phyloP scores from a whole-genome alignment of 495 filamentous ascomycete species.

The Antarctomyces pellizariae region DNA sequence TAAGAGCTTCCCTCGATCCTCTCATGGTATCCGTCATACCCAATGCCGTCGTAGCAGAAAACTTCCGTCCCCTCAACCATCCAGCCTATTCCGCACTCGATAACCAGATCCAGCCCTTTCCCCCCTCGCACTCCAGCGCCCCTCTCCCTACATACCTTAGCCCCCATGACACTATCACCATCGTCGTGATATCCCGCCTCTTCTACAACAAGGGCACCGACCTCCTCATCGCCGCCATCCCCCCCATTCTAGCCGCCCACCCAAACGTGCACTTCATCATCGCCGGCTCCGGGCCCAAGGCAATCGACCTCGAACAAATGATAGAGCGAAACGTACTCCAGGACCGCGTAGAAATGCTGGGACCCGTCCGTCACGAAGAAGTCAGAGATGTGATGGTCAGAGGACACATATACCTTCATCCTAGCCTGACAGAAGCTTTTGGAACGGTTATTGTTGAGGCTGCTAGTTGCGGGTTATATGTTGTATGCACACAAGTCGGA shows the following conservation, averaged over 20 bases:
- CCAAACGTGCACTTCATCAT: conserved; percentile 94
- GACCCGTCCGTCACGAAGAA: conserved; percentile 81
- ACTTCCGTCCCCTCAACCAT: conserved; percentile 51
- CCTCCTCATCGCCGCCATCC: conserved; percentile 79
- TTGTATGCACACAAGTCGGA: conserved; percentile 88
- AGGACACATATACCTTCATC: conserved; percentile 91
- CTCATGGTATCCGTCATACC: conserved; percentile 95
- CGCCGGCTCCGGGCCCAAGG: conserved; percentile 82
- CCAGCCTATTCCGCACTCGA: conserved; percentile 7
- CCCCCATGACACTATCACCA: conserved; percentile 73
- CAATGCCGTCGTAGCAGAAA: conserved; percentile 90
- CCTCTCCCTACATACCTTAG: conserved; percentile 27
- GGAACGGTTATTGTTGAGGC: conserved; percentile 96
- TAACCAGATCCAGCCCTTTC: conserved; percentile 13
- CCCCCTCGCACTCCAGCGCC: conserved; percentile 18
- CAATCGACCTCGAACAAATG: conserved; percentile 96
- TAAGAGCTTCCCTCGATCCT: conserved; percentile 82
- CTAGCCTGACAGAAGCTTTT: conserved; percentile 86
- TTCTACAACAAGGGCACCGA: conserved; percentile 99
- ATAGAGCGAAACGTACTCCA: conserved; percentile 88
- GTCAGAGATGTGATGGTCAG: conserved; percentile 97
- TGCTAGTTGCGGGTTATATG: conserved; percentile 81
- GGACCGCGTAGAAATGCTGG: conserved; percentile 77
- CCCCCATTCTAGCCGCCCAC: conserved; percentile 68
- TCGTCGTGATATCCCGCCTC: conserved; percentile 87